A percentile compares a stretch with the other conserved stretches of the same genome.
These are phyloP conservation scores for Podila clonocystis DNA, from an alignment of 192 early-diverging fungal species.

Conservation along the genomic window DNA sequence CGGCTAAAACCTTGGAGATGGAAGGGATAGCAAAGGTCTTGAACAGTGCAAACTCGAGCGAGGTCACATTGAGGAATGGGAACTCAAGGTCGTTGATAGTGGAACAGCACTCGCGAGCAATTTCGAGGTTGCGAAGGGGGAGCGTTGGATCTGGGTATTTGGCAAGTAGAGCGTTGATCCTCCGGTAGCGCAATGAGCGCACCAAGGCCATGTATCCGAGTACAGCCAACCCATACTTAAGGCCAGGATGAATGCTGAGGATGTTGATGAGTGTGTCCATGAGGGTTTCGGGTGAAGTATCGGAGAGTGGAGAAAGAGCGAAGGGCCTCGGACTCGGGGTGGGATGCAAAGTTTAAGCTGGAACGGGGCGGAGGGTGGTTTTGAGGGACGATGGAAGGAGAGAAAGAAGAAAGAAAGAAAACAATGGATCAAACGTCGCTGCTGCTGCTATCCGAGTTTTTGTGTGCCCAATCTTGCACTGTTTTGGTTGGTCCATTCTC, in stretches of 20 bases:
- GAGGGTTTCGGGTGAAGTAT: neutral
- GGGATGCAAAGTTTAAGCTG: neutral
- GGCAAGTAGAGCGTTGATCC: constrained; percentile 23
- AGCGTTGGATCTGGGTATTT: constrained; percentile 50
- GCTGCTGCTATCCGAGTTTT: too few relatives aligned
- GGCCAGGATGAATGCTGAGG: neutral
- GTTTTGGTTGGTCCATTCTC: too few relatives aligned
- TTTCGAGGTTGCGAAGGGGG: constrained; percentile 21
- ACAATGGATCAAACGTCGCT: neutral
- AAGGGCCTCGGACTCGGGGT: neutral
- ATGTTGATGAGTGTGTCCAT: constrained; percentile 5
- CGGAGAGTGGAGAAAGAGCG: neutral
- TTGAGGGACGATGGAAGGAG: neutral
- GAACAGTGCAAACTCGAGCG: constrained; percentile 55
- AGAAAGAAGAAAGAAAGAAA: neutral
- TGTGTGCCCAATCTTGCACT: too few relatives aligned
- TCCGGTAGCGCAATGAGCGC: constrained; percentile 28
- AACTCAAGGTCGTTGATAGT: constrained; percentile 8
- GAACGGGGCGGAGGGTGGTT: neutral
- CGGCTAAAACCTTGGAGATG: constrained; percentile 41
- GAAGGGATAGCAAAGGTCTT: constrained; percentile 53
- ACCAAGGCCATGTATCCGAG: constrained; percentile 25
- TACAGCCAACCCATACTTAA: constrained; percentile 1
- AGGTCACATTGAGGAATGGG: constrained; percentile 6
- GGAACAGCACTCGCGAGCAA: constrained; percentile 28